These are phyloP conservation scores for Thielaviopsis musarum DNA, from an alignment of 2,329 filamentous ascomycete species.

Conservation along the genomic window DNA sequence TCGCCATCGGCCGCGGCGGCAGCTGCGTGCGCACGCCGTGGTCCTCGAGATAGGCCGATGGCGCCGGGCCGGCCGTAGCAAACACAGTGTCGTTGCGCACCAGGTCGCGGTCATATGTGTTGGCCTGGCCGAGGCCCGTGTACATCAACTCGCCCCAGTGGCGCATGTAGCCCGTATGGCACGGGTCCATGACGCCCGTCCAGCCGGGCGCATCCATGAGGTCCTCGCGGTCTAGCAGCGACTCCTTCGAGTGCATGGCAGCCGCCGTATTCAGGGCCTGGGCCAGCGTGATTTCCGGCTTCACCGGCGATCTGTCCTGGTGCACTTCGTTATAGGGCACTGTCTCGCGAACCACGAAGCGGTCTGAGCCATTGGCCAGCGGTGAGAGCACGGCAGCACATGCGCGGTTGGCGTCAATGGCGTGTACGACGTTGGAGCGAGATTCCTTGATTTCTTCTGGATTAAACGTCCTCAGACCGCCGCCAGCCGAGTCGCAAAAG, in stretches of 20 bases:
- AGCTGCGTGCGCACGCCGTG: not conserved
- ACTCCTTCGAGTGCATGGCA: not conserved
- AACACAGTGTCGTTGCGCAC: not conserved
- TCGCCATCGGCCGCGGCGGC: not conserved
- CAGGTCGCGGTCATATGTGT: conserved; percentile 4
- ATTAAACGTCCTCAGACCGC: not conserved
- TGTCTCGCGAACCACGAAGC: not conserved
- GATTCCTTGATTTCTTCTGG: not conserved
- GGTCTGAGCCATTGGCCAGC: not conserved
- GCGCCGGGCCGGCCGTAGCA: not conserved
- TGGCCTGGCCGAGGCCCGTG: conserved; percentile 5
- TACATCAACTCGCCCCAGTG: conserved; percentile 20
- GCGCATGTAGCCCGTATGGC: conserved; percentile 14
- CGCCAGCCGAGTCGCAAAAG: not conserved
- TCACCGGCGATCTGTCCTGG: no score
- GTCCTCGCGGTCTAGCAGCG: not conserved
- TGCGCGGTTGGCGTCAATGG: not conserved
- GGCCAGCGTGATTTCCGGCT: not conserved
- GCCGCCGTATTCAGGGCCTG: not conserved
- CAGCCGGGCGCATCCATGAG: not conserved
- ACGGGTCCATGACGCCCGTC: not conserved
- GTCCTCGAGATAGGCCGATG: not conserved
- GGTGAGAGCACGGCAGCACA: not conserved
- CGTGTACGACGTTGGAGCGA: not conserved
- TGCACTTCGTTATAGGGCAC: not conserved